Conservation (phyloP, 2,329 filamentous ascomycete genomes). For the Hymenotorrendiella dingleyae region DNA sequence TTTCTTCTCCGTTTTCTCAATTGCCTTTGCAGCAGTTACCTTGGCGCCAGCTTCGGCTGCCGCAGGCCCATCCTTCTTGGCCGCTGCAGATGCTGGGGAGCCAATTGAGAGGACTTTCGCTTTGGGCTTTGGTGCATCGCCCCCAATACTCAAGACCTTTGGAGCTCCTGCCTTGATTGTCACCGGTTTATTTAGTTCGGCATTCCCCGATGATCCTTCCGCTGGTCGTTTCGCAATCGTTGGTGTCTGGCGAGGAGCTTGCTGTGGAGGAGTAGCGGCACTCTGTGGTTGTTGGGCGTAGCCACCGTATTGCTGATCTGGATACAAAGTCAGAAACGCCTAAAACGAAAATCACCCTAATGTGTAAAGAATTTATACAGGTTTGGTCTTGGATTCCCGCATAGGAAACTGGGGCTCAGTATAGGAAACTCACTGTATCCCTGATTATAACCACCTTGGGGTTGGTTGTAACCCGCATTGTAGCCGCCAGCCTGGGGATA, state of each 20-base stretch:
- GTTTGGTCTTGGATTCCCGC: too few species aligned
- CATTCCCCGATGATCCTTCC: slow-evolving; percentile 39
- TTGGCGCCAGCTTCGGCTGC: slow-evolving; percentile 69
- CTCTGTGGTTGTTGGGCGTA: slow-evolving; percentile 47
- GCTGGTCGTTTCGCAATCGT: slow-evolving; percentile 60
- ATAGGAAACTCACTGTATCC: slow-evolving; percentile 34
- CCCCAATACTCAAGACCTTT: slow-evolving; percentile 60
- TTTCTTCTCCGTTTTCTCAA: slow-evolving; percentile 68
- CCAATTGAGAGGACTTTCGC: slow-evolving; percentile 74
- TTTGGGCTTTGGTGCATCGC: slow-evolving; percentile 49
- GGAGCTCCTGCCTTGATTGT: slow-evolving; percentile 49
- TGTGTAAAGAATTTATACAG: too few species aligned
- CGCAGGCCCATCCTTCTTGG: slow-evolving; percentile 46
- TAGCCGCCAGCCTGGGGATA: slow-evolving; percentile 46
- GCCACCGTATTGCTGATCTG: slow-evolving; percentile 47
- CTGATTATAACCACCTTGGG: slow-evolving; percentile 27
- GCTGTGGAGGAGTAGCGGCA: slow-evolving; percentile 33
- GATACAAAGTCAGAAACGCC: neutral
- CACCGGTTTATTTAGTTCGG: slow-evolving; percentile 45
- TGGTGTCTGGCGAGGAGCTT: slow-evolving; percentile 42
- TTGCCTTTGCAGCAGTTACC: slow-evolving; percentile 79
- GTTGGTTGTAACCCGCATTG: slow-evolving; percentile 21
- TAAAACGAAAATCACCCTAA: too few species aligned
- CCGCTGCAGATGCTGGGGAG: slow-evolving; percentile 36
- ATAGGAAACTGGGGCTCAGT: neutral